Evolutionary conservation across 352 stramenopile species (phyloP), one percentile per base, ranked within the genome.

Genomic region (Globisporangium cylindrosporum): DNA sequence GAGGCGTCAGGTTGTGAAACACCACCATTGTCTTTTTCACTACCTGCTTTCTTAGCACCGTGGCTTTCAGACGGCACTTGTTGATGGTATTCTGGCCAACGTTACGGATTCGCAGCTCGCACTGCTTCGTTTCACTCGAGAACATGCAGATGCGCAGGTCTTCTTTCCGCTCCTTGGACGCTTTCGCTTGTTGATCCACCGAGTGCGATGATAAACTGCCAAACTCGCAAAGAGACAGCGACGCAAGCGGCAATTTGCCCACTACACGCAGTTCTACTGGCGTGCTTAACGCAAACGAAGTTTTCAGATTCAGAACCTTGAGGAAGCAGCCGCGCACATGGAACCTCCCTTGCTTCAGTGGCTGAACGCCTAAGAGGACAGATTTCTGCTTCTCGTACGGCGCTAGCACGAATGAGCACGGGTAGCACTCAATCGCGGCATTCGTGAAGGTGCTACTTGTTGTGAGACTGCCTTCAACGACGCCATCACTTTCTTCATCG

Each of bases 91-190:
- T 69, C 29, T 79, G 80, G 4, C 83, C 80, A 20, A 66, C 74
- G 66, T 86, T 90, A 51, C 75, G 79, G 6, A 92, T 67, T 48
- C 81, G 70, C 41, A 93, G 56, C 61, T 81, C 71, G 56, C 72
- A 91, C 24, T 69, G 76, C 51, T 88, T 92, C 15, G 69, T 87
- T 66, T 93, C 86, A 36, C 76, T 88, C 27, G 73, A 67, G 70
- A 90, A 91, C 82, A 93, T 90, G 22, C 77, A 79, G 15, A 92
- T 75, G 9, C 73, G 77, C 38, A 76, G 51, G 20, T 77, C 73
- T n/a, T 61, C 54, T 46, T 34, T 27, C 8, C 27, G 62, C 32
- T 55, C 55, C 34, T 27, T 48, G 12, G 24, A 38, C 20, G 65
- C 43, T 48, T 48, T 15, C 15, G 51, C 22, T 12, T 69, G 29